Evolutionary conservation across 495 filamentous ascomycete species (phyloP), one percentile per base, ranked within the genome.

Genomic region (Neurospora hispaniola): DNA sequence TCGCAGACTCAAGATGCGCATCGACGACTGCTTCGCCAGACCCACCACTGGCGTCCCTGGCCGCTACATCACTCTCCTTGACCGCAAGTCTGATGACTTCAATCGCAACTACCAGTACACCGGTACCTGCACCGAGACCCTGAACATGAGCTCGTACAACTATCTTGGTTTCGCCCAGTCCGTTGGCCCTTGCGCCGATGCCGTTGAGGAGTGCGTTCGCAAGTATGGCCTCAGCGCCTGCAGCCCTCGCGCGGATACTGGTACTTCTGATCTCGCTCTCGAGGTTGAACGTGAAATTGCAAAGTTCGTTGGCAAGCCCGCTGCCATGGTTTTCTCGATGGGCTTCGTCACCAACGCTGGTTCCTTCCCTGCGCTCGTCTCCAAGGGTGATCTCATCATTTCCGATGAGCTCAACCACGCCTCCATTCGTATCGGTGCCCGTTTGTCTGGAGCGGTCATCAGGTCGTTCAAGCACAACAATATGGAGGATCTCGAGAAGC

Each of bases 81-180:
- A 98, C 80, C 91, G 96, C 73, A 88, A 86, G 44, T 96, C 94
- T 0, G 86, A 94, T 81, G 92, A 98, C 78, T 91, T 93, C 84
- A 98, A 98, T 81, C 86, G 90, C 75, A 88, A 89, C 76, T 99
- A 97, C 85, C 88, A 92, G 77, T 87, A 93, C 76, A 94, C 91
- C 11, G 96, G 96, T 44, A 96, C 93, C 42, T 89, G 88, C 69
- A 98, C 96, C n/a, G 93, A 99, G 79, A 98, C 96, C 0, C 83
- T 99, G 72, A 99, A 99, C 80, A 89, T 99, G 90, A 97, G 94
- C 84, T 99, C 96, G 5, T 99, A 99, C 87, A 99, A 99, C 79
- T 99, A 99, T 76, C 92, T 99, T 8, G 96, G 96, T 39, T 99
- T 99, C 79, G 96, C 96, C 72, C 96, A 99, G 81, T 98, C 96